These are phyloP conservation scores for Fusarium torreyae DNA, from an alignment of 2,329 filamentous ascomycete genomes.

Conservation along the genomic window DNA sequence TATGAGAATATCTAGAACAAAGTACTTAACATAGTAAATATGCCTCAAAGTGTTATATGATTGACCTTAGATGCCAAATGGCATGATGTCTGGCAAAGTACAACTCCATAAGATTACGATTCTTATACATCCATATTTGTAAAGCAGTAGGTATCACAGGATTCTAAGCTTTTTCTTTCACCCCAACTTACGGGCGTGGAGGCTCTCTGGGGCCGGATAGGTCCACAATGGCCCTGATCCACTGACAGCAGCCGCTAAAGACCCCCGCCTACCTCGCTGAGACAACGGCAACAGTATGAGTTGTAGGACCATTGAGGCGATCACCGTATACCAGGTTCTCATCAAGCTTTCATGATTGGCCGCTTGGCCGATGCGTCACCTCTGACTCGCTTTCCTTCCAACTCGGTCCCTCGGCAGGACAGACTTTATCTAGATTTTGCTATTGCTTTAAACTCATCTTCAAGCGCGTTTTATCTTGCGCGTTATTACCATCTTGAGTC, in stretches of 20 bases:
- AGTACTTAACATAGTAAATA: too few species aligned
- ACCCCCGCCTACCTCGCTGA: constrained; percentile 9
- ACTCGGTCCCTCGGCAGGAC: constrained; percentile 23
- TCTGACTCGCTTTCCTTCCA: constrained; percentile 41
- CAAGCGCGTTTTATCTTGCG: not conserved
- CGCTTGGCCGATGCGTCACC: constrained; percentile 49
- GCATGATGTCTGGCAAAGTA: too few species aligned
- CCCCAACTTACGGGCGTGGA: too few species aligned
- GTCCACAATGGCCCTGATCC: constrained; percentile 4
- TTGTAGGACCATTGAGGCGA: constrained; percentile 41
- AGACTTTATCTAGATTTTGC: constrained; percentile 20
- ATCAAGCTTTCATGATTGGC: constrained; percentile 43
- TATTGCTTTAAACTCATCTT: constrained; percentile 6
- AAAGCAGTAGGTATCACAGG: too few species aligned
- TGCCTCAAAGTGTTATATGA: too few species aligned
- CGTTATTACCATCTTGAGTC: not conserved
- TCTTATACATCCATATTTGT: too few species aligned
- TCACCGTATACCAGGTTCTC: constrained; percentile 39
- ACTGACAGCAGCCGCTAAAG: constrained; percentile 12
- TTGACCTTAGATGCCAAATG: too few species aligned
- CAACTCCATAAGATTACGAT: too few species aligned
- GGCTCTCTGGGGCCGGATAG: not conserved
- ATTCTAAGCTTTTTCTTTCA: not conserved
- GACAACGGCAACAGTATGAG: not conserved
- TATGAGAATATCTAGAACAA: too few species aligned